phyloP scores from a whole-genome alignment of 1,284 basidiomycete species.

The Apiotrichum sp. region DNA sequence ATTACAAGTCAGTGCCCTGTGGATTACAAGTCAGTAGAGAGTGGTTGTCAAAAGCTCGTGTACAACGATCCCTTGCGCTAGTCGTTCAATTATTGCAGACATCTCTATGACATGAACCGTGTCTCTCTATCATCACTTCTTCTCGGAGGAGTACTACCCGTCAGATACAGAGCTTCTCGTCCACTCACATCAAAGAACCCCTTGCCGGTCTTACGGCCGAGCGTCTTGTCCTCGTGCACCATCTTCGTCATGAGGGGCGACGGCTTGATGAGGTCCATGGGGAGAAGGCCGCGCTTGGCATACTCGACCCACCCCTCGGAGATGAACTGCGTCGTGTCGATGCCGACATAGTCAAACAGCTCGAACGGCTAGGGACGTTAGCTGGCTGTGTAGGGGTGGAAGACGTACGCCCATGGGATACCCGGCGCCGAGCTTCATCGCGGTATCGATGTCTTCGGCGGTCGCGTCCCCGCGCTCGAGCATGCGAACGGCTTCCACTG shows the following conservation, averaged over 20 bases:
- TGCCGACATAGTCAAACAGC: conserved; percentile 54
- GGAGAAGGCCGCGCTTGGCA: conserved; percentile 47
- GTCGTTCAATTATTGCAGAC: too few relatives aligned
- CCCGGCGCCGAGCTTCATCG: conserved; percentile 57
- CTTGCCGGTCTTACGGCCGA: conserved; percentile 54
- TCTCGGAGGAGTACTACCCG: background rate
- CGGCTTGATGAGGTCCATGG: conserved; percentile 48
- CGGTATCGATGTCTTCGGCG: conserved; percentile 54
- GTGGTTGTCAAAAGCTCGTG: too few relatives aligned
- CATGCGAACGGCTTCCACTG: conserved; percentile 54
- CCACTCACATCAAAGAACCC: conserved; percentile 38
- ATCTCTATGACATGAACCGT: background rate
- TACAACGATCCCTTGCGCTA: too few relatives aligned
- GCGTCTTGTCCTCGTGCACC: conserved; percentile 50
- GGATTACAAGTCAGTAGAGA: too few relatives aligned
- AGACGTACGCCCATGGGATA: conserved; percentile 27
- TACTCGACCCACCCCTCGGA: conserved; percentile 53
- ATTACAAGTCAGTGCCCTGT: too few relatives aligned
- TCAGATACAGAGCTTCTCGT: background rate
- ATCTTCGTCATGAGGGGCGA: conserved; percentile 50
- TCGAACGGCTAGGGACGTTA: conserved; percentile 48
- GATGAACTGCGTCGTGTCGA: conserved; percentile 50
- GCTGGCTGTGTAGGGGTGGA: too few relatives aligned
- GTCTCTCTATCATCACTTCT: background rate
- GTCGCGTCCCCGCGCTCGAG: conserved; percentile 56